Conservation (phyloP, 148 eudicot genomes). For the Camellia sinensis region DNA sequence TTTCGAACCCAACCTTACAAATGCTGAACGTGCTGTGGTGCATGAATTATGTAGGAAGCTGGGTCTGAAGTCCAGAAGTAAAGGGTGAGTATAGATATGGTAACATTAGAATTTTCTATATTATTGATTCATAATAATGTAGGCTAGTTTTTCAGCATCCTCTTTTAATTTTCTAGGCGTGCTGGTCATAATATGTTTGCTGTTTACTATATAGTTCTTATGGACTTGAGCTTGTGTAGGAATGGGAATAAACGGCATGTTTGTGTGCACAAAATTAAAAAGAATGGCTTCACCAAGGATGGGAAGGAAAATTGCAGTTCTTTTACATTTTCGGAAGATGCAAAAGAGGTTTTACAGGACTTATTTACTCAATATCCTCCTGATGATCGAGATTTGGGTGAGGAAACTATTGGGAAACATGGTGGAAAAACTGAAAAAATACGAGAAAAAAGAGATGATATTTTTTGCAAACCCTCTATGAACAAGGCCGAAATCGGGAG, state of each 20-base stretch:
- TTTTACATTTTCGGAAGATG: conserved; percentile 59
- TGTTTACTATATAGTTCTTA: not conserved
- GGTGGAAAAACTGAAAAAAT: conserved; percentile 25
- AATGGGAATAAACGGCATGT: conserved; percentile 49
- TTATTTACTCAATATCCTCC: conserved; percentile 77
- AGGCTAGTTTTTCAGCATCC: not conserved
- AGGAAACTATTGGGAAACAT: conserved; percentile 29
- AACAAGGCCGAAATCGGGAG: conserved; percentile 44
- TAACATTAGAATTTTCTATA: not conserved
- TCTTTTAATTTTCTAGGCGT: not conserved
- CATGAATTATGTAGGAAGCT: conserved; percentile 51
- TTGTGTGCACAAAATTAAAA: conserved; percentile 47
- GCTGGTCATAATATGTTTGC: not conserved
- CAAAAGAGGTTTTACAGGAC: conserved; percentile 58
- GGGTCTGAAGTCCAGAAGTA: conserved; percentile 76
- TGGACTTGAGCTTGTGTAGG: conserved; percentile 36
- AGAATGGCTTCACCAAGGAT: conserved; percentile 20
- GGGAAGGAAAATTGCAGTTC: conserved; percentile 31
- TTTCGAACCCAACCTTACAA: conserved; percentile 52
- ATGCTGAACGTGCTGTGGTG: conserved; percentile 62
- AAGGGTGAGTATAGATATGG: conserved; percentile 52
- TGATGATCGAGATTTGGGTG: conserved; percentile 40
- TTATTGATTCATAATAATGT: not conserved
- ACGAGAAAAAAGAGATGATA: conserved; percentile 37
- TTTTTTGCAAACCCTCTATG: conserved; percentile 50